These are phyloP conservation scores for Acanthamoeba royreba DNA, from an alignment of 208 protist species.

Conservation along the genomic window DNA sequence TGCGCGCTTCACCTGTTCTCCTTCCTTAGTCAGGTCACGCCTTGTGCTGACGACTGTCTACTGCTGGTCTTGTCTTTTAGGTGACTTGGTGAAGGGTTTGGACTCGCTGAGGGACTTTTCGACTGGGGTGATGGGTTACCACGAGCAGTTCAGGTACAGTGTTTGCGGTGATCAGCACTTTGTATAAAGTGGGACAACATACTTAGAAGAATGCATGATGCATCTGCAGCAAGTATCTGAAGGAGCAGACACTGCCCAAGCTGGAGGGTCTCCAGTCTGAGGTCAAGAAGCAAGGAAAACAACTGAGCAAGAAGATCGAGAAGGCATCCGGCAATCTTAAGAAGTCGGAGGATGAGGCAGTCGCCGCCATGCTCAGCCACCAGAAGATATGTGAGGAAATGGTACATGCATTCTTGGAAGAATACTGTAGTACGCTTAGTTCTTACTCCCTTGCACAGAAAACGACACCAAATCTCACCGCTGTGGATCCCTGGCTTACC, in stretches of 20 bases:
- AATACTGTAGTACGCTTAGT: neutral
- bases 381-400: neutral
- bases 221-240: neutral
- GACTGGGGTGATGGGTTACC: neutral
- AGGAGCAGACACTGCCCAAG: neutral
- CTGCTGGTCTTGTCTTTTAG: neutral
- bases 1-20: neutral
- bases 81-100: neutral
- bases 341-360: neutral
- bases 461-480: neutral
- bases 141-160: neutral
- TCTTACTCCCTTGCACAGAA: neutral
- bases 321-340: neutral
- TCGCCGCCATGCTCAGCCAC: neutral
- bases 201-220: no score
- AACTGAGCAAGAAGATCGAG: neutral
- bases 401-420: no score
- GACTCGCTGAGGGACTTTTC: neutral
- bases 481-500: neutral
- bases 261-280: neutral
- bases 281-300: neutral
- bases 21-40: neutral
- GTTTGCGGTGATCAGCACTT: no score
- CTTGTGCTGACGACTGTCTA: neutral
- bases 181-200: no score